Evolutionary conservation across 257 asterid species (phyloP), one percentile per base, ranked within the genome.

Genomic region (Primulina eburnea): DNA sequence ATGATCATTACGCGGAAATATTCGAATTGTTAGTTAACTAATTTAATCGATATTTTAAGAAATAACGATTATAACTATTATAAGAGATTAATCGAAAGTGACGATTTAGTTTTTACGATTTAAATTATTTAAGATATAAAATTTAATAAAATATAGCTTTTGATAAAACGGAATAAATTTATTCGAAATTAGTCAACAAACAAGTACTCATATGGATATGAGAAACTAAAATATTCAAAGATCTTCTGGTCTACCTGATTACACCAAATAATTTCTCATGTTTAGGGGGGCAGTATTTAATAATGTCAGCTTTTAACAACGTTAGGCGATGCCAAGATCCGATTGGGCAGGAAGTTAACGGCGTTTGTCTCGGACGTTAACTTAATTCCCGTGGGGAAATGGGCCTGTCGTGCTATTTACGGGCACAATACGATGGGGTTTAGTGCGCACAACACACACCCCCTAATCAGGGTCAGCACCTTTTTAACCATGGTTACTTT

Each of bases 401-500:
- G 87, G 82, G 74, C 75, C 43, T 88, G 95, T 88, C 87, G 79
- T 86, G 86, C 85, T 81, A 73, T 69, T 73, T 65, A 81, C 82
- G 83, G 85, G 89, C 93, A 88, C 60, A 38, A 65, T 37, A 35
- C 70, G 80, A 76, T 87, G 85, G 83, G 78, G 68, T 57, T 38
- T 50, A 72, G 61, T 55, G 34, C 34, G 34, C 34, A 32, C 62
- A 62, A 63, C 73, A n/a, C 67, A 66, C 65, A 0, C 38, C 37
- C 11, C 30, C 7, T 35, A 6, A 70, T 16, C 68, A 40, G 55
- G 52, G 62, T 50, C 4, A 5, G 26, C 20, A 3, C 6, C 0
- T 14, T 7, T 43, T 71, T 79, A 73, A 73, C 83, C 71, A 53
- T 60, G 74, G 78, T 71, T 76, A 53, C 58, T 62, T 63, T 53